Evolutionary conservation across 768 basidiomycete genomes (phyloP), one percentile per base, ranked within the genome.

Genomic region (Suillus occidentalis): DNA sequence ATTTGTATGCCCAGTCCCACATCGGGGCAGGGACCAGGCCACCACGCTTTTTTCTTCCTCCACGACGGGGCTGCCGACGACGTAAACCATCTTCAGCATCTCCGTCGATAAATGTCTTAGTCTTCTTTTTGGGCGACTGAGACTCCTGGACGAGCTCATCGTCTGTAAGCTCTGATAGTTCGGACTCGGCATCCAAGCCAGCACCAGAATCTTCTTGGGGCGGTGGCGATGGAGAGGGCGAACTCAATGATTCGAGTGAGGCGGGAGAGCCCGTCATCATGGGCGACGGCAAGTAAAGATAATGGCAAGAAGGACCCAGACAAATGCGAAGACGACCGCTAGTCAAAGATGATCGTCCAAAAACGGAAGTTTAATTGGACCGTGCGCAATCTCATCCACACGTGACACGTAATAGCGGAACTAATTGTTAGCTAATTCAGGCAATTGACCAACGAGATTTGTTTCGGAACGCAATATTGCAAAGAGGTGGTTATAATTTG

Each of bases 1-100:
- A 77, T 81, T 86, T 87, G 69, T 83, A 83, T 16, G 87, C 91
- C 92, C 92, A 94, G 31, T 85, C 91, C 92, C 92, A 94, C 90
- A 93, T 94, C 62, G 86, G 86, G 42, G 87, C 87, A 36, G 92
- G 90, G 1, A 91, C 87, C 65, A 92, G 81, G 63, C 88, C 89
- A 70, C 88, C 85, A 60, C 87, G 83, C 71, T 86, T 85, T 74
- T 79, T 83, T 67, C 82, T 76, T 71, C 72, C 22, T 72, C 70
- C 34, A 70, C 67, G 67, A 71, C 68, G 63, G 61, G 65, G 59
- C 59, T 68, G 63, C 59, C 73, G 65, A 45, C 66, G 66, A 67
- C 65, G n/a, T 47, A 63, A 58, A 58, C 53, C 6, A 20, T 42
- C 58, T 42, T 59, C 55, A 55, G 61, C 39, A 49, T 63, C 53